Evolutionary conservation across 163 green algal species (phyloP).

Genomic region (Trebouxia gelatinosa): DNA sequence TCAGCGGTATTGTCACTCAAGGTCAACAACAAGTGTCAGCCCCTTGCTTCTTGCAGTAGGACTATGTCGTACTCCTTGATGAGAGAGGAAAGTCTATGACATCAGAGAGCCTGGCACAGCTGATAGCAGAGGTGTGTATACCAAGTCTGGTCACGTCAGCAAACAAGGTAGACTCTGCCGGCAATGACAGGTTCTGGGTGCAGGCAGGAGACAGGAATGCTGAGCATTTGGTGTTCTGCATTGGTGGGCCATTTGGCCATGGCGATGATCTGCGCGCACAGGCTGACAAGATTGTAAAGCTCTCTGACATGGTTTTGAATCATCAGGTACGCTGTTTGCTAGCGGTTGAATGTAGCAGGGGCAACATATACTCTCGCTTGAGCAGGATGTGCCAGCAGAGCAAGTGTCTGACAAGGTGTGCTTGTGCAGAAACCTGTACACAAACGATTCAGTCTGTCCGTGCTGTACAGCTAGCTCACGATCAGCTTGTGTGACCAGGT

Average conservation of each 20-base stretch:
- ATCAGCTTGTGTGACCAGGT: too few relatives aligned
- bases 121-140: conserved; percentile 57
- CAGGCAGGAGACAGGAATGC: conserved; percentile 60
- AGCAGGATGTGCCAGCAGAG: too few relatives aligned
- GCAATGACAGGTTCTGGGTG: not conserved
- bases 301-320: conserved; percentile 86
- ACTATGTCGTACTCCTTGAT: conserved; percentile 72
- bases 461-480: too few relatives aligned
- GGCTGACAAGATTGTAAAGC: conserved; percentile 65
- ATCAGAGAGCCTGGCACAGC: conserved; percentile 58
- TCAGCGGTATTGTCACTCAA: not conserved
- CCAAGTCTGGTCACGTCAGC: too few relatives aligned
- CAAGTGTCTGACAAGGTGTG: too few relatives aligned
- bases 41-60: conserved; percentile 30
- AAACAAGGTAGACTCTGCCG: too few relatives aligned
- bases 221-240: conserved; percentile 67
- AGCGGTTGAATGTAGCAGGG: too few relatives aligned
- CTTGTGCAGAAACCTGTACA: too few relatives aligned
- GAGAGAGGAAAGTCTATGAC: conserved; percentile 68
- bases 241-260: conserved; percentile 89
- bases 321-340: conserved; percentile 62
- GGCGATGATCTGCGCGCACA: conserved; percentile 52
- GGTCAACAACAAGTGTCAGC: too few relatives aligned
- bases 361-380: too few relatives aligned
- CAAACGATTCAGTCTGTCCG: too few relatives aligned